Conservation (phyloP, 495 filamentous ascomycete species). For the Penicillium roqueforti region DNA sequence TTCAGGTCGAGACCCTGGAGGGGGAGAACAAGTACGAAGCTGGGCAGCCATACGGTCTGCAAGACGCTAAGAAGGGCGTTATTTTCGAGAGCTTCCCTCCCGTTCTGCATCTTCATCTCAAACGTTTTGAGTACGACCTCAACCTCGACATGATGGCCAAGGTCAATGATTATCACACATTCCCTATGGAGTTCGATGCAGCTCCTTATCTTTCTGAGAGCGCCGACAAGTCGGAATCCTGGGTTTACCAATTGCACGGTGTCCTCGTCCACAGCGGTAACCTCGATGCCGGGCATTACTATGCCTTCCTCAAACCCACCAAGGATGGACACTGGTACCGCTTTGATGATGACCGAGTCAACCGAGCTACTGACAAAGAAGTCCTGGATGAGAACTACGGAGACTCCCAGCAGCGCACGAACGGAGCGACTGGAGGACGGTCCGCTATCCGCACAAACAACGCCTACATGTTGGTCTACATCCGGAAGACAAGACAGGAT, state of each 20-base stretch:
- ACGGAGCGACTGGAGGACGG: slow-evolving; percentile 54
- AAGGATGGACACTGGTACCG: slow-evolving; percentile 94
- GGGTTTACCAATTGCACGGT: slow-evolving; percentile 87
- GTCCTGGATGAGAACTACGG: slow-evolving; percentile 96
- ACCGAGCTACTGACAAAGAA: slow-evolving; percentile 84
- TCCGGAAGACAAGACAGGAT: slow-evolving; percentile 79
- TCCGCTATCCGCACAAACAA: slow-evolving; percentile 65
- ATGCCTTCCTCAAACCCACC: slow-evolving; percentile 90
- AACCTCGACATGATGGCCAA: slow-evolving; percentile 97
- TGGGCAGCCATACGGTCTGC: slow-evolving; percentile 78
- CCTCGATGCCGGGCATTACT: slow-evolving; percentile 98
- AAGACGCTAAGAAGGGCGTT: slow-evolving; percentile 96
- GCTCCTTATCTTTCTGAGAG: slow-evolving; percentile 80
- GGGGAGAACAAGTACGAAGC: slow-evolving; percentile 98
- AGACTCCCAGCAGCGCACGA: slow-evolving; percentile 68
- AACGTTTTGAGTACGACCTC: slow-evolving; percentile 97
- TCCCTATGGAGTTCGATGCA: slow-evolving; percentile 90
- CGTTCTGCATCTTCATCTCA: slow-evolving; percentile 91
- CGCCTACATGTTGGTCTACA: slow-evolving; percentile 98
- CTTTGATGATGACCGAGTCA: slow-evolving; percentile 96
- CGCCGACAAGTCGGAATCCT: slow-evolving; percentile 83
- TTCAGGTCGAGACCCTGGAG: slow-evolving; percentile 92
- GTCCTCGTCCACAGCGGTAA: slow-evolving; percentile 96
- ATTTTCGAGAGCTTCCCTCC: slow-evolving; percentile 96
- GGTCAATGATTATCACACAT: slow-evolving; percentile 96